Percentiles rank a stretch among this genome's conserved stretches.
These are phyloP conservation scores for Camelina neglecta DNA, from an alignment of 345 rosid species.

Conservation along the genomic window DNA sequence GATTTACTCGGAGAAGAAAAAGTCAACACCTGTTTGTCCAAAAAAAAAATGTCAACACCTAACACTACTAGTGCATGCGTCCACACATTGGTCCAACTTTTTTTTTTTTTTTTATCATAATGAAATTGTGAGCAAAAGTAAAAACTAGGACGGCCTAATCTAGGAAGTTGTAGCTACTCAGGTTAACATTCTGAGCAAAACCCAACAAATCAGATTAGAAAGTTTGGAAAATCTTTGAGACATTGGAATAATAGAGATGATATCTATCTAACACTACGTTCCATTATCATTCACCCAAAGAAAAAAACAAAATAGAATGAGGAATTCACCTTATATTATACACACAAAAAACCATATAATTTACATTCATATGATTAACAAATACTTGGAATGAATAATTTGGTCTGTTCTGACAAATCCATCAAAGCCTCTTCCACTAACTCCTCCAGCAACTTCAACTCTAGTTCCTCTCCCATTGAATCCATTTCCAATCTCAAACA, in stretches of 20 bases:
- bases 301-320: neutral
- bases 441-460: slow-evolving; percentile 73
- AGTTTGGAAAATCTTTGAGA: neutral
- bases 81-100: neutral
- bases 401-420: slow-evolving; percentile 48
- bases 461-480: slow-evolving; percentile 62
- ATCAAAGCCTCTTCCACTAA: slow-evolving; percentile 75
- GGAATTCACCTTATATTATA: slow-evolving; percentile 31
- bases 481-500: slow-evolving; percentile 64
- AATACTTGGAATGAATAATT: slow-evolving; percentile 16
- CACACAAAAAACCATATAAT: slow-evolving; percentile 37
- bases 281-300: slow-evolving; percentile 34
- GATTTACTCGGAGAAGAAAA: too few species aligned
- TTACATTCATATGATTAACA: slow-evolving; percentile 28
- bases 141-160: neutral
- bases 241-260: neutral
- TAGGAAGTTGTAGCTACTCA: neutral
- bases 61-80: neutral
- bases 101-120: neutral
- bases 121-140: neutral
- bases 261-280: slow-evolving; percentile 20
- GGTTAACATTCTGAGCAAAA: neutral
- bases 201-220: neutral
- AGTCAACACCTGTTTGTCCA: neutral
- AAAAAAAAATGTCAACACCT: neutral